Conservation (phyloP, 805 yeast species). For the Kodamaea laetipori region DNA sequence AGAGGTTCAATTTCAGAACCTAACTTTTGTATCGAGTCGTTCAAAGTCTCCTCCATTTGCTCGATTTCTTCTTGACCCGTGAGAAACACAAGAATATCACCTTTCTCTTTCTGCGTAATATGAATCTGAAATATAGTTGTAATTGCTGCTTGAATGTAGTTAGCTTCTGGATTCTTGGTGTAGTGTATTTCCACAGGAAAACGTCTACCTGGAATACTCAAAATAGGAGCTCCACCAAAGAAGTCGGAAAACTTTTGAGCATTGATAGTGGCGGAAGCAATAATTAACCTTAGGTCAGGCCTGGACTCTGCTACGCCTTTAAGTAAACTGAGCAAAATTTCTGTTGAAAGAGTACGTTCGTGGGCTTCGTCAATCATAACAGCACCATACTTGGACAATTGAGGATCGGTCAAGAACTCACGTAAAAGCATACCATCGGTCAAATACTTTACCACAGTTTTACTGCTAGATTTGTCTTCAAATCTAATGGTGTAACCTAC, state of each 20-base stretch:
- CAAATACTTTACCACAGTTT: slow-evolving; percentile 81
- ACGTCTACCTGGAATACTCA: slow-evolving; percentile 90
- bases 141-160: slow-evolving; percentile 86
- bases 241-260: slow-evolving; percentile 83
- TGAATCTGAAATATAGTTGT: slow-evolving; percentile 89
- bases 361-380: slow-evolving; percentile 97
- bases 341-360: slow-evolving; percentile 93
- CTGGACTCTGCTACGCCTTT: slow-evolving; percentile 67
- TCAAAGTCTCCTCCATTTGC: slow-evolving; percentile 66
- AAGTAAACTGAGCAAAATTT: slow-evolving; percentile 72
- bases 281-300: slow-evolving; percentile 70
- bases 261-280: slow-evolving; percentile 94
- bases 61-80: slow-evolving; percentile 98
- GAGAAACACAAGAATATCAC: slow-evolving; percentile 86
- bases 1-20: slow-evolving; percentile 63
- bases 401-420: slow-evolving; percentile 80
- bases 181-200: slow-evolving; percentile 87
- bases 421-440: slow-evolving; percentile 95
- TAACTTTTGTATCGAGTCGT: slow-evolving; percentile 63
- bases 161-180: slow-evolving; percentile 85
- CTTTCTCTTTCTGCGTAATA: slow-evolving; percentile 59
- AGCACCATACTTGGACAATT: slow-evolving; percentile 67
- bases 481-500: slow-evolving; percentile 91
- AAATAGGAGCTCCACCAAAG: slow-evolving; percentile 81
- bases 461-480: slow-evolving; percentile 66